phyloP scores from a whole-genome alignment of 192 early-diverging fungal species.

The Coemansia sp. region DNA sequence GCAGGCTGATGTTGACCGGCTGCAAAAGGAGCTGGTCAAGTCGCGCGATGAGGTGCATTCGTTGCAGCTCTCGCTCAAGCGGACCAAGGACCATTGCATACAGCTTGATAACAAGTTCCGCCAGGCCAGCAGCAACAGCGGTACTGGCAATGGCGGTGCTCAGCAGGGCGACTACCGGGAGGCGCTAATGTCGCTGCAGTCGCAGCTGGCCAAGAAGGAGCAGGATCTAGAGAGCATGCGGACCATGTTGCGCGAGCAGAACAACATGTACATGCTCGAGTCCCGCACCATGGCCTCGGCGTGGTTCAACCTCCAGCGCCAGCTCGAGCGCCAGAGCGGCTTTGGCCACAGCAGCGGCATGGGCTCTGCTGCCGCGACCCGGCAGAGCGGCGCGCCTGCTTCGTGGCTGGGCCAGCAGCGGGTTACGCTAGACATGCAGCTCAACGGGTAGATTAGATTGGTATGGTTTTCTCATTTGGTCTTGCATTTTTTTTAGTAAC shows the following conservation, averaged over 20 bases:
- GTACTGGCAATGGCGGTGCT: background rate
- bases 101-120: constrained; percentile 31
- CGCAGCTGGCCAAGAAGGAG: constrained; percentile 32
- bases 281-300: constrained; percentile 81
- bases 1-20: constrained; percentile 33
- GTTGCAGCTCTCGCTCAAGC: constrained; percentile 39
- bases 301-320: constrained; percentile 60
- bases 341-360: constrained; percentile 41
- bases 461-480: too few species aligned
- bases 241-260: constrained; percentile 61
- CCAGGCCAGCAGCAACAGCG: constrained; percentile 12
- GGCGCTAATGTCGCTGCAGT: constrained; percentile 57
- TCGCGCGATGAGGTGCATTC: constrained; percentile 43
- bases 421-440: constrained; percentile 58
- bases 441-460: constrained; percentile 39
- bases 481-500: too few species aligned
- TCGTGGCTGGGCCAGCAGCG: constrained; percentile 77
- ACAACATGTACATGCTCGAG: constrained; percentile 60
- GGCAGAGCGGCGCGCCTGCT: constrained; percentile 46
- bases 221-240: constrained; percentile 69
- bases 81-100: constrained; percentile 47
- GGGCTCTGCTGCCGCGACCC: constrained; percentile 26
- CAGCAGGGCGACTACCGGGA: constrained; percentile 46
- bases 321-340: constrained; percentile 53
- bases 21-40: constrained; percentile 48